Conservation (phyloP, 2,329 filamentous ascomycete genomes). For the Apiospora saccharicola region DNA sequence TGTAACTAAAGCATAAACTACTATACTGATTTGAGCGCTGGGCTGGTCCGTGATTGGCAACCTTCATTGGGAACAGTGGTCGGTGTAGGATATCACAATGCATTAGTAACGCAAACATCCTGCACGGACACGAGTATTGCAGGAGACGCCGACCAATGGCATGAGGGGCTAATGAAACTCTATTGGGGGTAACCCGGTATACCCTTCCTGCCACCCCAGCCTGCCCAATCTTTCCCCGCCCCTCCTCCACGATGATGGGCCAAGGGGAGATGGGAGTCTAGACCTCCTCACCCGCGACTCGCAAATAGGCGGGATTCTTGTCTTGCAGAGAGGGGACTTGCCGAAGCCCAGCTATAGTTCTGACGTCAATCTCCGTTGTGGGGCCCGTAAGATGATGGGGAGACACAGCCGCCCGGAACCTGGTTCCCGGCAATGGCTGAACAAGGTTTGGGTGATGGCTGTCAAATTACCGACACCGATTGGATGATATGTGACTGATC, state of each 20-base stretch:
- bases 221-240: neutral
- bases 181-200: neutral
- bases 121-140: conserved; percentile 10
- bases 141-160: neutral
- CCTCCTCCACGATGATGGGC: neutral
- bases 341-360: no score
- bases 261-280: neutral
- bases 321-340: no score
- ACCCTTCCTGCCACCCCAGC: neutral
- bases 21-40: neutral
- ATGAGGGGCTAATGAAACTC: neutral
- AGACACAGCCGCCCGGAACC: neutral
- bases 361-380: no score
- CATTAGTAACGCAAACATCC: neutral
- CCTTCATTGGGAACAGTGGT: neutral
- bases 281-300: neutral
- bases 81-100: neutral
- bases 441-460: neutral
- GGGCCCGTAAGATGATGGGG: no score
- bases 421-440: neutral
- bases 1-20: neutral
- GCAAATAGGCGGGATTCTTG: neutral
- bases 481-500: neutral
- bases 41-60: neutral
- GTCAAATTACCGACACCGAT: neutral